Percentiles rank a stretch among this genome's conserved stretches.
These are phyloP conservation scores for Tricholoma sp. DNA, from an alignment of 768 basidiomycete genomes.

Conservation along the genomic window DNA sequence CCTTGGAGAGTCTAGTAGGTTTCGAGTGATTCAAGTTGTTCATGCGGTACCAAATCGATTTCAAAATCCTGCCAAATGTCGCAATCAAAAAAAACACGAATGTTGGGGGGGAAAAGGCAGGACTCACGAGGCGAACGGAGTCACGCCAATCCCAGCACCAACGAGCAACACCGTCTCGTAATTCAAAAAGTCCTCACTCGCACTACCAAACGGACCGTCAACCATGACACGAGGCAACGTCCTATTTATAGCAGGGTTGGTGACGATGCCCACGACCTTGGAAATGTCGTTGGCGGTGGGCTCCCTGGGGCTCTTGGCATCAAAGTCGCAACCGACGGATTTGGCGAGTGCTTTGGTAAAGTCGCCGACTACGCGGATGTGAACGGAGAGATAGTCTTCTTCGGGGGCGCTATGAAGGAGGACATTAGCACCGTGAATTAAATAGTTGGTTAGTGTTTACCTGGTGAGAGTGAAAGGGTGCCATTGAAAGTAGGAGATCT, in stretches of 20 bases:
- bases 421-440: background rate
- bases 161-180: constrained; percentile 87
- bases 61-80: constrained; percentile 70
- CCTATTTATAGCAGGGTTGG: constrained; percentile 59
- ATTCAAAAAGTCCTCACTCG: constrained; percentile 87
- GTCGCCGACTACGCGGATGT: constrained; percentile 89
- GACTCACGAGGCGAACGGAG: constrained; percentile 89
- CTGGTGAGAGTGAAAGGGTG: constrained; percentile 95
- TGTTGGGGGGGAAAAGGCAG: no score
- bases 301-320: constrained; percentile 46
- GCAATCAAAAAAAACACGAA: no score
- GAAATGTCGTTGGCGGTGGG: constrained; percentile 24
- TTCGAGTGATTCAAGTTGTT: constrained; percentile 74
- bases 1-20: constrained; percentile 81
- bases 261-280: constrained; percentile 53
- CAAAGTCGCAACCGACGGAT: constrained; percentile 81
- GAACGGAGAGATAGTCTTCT: constrained; percentile 92
- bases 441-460: constrained; percentile 30
- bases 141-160: constrained; percentile 94
- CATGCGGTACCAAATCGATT: constrained; percentile 96
- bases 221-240: constrained; percentile 91
- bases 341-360: constrained; percentile 82
- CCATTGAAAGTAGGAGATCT: constrained; percentile 94
- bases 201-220: constrained; percentile 92
- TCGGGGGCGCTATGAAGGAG: constrained; percentile 67